phyloP scores from a whole-genome alignment of 257 asterid genomes.

The Salvia hispanica region DNA sequence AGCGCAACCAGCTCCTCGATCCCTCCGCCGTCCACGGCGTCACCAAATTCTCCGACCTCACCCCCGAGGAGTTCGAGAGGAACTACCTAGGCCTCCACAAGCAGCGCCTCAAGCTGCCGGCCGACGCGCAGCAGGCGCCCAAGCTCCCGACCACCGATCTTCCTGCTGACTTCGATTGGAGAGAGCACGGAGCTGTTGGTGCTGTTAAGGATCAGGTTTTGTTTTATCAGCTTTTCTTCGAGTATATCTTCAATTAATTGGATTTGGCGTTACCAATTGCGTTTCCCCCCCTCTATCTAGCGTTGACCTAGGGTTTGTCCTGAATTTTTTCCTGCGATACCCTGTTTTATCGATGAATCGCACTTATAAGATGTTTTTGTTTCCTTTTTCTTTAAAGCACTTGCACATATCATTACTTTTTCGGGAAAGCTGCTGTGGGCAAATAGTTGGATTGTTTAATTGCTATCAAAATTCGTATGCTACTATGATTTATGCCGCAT shows the following conservation, averaged over 20 bases:
- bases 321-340: neutral
- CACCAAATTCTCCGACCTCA: slow-evolving; percentile 76
- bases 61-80: slow-evolving; percentile 74
- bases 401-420: neutral
- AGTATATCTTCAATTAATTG: too few species aligned
- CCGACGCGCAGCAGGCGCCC: slow-evolving; percentile 66
- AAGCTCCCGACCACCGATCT: slow-evolving; percentile 67
- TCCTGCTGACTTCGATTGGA: slow-evolving; percentile 80
- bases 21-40: slow-evolving; percentile 89
- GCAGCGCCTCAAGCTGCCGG: slow-evolving; percentile 50
- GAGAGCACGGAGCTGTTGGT: slow-evolving; percentile 87
- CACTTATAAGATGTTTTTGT: neutral
- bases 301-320: neutral
- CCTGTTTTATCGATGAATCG: neutral
- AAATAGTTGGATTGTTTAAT: neutral
- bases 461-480: neutral
- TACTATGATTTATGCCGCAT: neutral
- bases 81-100: slow-evolving; percentile 59
- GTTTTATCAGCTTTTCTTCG: neutral
- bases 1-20: slow-evolving; percentile 73
- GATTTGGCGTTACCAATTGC: neutral
- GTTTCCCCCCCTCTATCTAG: neutral
- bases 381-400: neutral
- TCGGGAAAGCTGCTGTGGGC: neutral
- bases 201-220: slow-evolving; percentile 82